Evolutionary conservation across 495 filamentous ascomycete genomes (phyloP).

Genomic region (Tricharina praecox): DNA sequence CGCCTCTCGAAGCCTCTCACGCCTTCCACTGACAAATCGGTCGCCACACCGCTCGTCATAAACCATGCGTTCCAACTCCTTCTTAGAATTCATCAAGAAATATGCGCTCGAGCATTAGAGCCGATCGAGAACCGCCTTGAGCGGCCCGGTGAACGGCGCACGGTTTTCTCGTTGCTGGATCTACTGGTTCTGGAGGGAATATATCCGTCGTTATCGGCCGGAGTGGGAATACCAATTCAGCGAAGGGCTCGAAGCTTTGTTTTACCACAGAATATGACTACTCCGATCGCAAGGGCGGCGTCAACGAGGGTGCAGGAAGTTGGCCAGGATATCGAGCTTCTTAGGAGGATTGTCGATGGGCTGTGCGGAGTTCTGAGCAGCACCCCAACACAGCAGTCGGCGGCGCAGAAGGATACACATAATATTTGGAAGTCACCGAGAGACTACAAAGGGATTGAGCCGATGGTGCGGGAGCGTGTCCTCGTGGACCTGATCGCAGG

Average conservation of each 20-base stretch:
- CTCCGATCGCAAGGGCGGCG: neutral
- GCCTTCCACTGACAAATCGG: conserved; percentile 1
- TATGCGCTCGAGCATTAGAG: neutral
- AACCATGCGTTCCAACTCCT: conserved; percentile 12
- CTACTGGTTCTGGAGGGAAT: conserved; percentile 40
- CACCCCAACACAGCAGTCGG: neutral
- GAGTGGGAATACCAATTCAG: conserved; percentile 40
- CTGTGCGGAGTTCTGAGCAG: conserved; percentile 3
- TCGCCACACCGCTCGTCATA: conserved; percentile 9
- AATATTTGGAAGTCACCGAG: conserved; percentile 1
- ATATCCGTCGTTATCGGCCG: conserved; percentile 37
- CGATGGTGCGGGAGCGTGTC: conserved; percentile 13
- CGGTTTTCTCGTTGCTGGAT: conserved; percentile 37
- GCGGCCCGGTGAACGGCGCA: conserved; percentile 27
- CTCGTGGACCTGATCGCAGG: conserved; percentile 29
- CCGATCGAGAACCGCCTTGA: conserved; percentile 8
- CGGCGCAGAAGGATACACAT: neutral
- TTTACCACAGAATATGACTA: conserved; percentile 6
- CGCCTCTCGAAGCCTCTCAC: conserved; percentile 14
- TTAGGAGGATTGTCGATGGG: conserved; percentile 8
- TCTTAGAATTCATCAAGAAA: neutral
- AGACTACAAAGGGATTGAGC: conserved; percentile 4
- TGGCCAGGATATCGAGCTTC: conserved; percentile 10
- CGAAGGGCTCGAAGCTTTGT: conserved; percentile 33
- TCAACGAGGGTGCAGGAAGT: conserved; percentile 6